A percentile compares a stretch with the other conserved stretches of the same genome.
Conservation (phyloP, 148 eudicot genomes). For the Euryodendron excelsum region DNA sequence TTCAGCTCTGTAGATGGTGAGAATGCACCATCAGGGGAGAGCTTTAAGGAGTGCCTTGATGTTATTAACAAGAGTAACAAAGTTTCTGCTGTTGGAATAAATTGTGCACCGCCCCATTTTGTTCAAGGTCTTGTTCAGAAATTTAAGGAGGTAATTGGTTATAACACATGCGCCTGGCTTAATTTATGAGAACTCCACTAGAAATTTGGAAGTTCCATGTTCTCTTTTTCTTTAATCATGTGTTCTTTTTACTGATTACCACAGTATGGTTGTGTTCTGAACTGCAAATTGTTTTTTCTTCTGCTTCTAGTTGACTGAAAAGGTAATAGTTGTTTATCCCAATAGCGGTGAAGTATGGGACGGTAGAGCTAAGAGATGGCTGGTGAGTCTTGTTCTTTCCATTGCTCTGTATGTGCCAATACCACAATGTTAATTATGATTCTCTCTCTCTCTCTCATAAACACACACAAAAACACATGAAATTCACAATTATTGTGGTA, state of each 20-base stretch:
- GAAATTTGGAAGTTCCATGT: not conserved
- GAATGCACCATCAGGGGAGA: conserved; percentile 78
- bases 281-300: not conserved
- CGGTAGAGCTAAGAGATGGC: conserved; percentile 79
- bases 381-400: conserved; percentile 47
- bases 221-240: too few relatives aligned
- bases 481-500: too few relatives aligned
- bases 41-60: conserved; percentile 62
- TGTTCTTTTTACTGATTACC: not conserved
- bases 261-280: not conserved
- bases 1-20: conserved; percentile 77
- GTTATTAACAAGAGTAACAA: conserved; percentile 50
- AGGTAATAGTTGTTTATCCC: conserved; percentile 74
- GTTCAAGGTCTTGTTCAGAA: conserved; percentile 55
- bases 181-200: too few relatives aligned
- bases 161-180: too few relatives aligned
- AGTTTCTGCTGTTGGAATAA: conserved; percentile 69
- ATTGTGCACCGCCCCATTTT: conserved; percentile 85
- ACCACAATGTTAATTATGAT: too few relatives aligned
- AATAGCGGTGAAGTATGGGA: conserved; percentile 91
- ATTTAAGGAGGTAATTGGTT: conserved; percentile 62
- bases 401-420: not conserved
- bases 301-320: conserved; percentile 48
- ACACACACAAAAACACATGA: too few relatives aligned
- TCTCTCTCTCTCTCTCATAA: too few relatives aligned